These are phyloP conservation scores for Hypoxylon sp. DNA, from an alignment of 2,329 filamentous ascomycete species.

Conservation along the genomic window DNA sequence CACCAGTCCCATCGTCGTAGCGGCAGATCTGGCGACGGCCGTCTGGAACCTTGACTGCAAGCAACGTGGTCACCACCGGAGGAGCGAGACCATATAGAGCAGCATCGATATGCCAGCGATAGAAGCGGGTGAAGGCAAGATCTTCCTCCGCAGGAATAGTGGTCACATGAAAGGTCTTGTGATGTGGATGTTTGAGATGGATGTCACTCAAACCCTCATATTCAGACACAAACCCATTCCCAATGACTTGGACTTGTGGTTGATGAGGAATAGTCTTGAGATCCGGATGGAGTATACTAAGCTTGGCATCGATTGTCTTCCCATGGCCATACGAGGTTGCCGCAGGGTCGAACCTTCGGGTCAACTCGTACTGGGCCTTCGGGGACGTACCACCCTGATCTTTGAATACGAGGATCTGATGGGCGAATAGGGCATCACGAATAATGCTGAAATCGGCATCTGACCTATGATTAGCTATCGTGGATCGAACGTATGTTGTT, in stretches of 20 bases:
- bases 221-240: conserved; percentile 75
- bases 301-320: conserved; percentile 75
- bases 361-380: conserved; percentile 79
- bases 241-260: conserved; percentile 84
- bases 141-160: conserved; percentile 68
- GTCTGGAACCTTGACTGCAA: conserved; percentile 79
- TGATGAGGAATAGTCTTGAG: conserved; percentile 85
- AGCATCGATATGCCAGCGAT: conserved; percentile 85
- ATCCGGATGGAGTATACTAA: conserved; percentile 79
- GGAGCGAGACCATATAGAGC: conserved; percentile 82
- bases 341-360: conserved; percentile 77
- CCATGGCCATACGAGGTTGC: conserved; percentile 78
- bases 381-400: conserved; percentile 73
- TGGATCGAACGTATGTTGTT: not conserved
- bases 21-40: conserved; percentile 74
- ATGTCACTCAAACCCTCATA: conserved; percentile 80
- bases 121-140: conserved; percentile 69
- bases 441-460: conserved; percentile 75
- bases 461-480: conserved; percentile 48
- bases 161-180: conserved; percentile 79
- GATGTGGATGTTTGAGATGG: conserved; percentile 79
- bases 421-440: conserved; percentile 72
- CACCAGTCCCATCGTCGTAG: conserved; percentile 78
- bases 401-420: conserved; percentile 79
- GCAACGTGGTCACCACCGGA: conserved; percentile 77